Evolutionary conservation across 2,329 filamentous ascomycete species (phyloP).

Genomic region (Arthrinium puccinioides): DNA sequence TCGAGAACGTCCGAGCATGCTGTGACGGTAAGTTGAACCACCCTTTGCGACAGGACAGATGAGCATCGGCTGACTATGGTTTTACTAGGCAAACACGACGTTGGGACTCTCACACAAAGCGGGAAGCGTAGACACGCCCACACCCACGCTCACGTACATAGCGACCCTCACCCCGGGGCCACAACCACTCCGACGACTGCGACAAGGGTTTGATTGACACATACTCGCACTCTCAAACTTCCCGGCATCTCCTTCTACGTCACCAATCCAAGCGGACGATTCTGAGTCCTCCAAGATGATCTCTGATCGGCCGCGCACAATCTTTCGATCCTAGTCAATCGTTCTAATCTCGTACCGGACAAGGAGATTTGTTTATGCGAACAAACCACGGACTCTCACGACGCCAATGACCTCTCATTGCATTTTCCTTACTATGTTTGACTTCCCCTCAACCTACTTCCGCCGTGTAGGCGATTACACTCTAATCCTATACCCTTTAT

Average conservation of each 20-base stretch:
- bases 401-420: constrained; percentile 13
- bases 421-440: constrained; percentile 9
- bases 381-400: constrained; percentile 15
- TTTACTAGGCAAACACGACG: constrained; percentile 62
- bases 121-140: constrained; percentile 35
- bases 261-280: background rate
- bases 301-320: no score
- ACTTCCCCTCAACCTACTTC: no score
- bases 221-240: background rate
- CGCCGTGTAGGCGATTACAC: background rate
- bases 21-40: constrained; percentile 72
- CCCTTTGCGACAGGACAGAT: constrained; percentile 1
- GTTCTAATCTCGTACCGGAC: constrained; percentile 3
- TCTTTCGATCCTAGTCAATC: constrained; percentile 5
- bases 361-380: constrained; percentile 13
- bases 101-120: constrained; percentile 48
- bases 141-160: constrained; percentile 20
- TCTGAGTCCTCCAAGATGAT: background rate
- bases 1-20: constrained; percentile 95
- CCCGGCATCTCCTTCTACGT: constrained; percentile 1
- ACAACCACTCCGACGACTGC: constrained; percentile 27
- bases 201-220: constrained; percentile 8
- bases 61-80: constrained; percentile 10
- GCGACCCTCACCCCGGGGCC: constrained; percentile 29
- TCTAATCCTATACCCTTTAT: background rate